Evolutionary conservation across 441 rosid species (phyloP).

Genomic region (Eutrema salsugineum): DNA sequence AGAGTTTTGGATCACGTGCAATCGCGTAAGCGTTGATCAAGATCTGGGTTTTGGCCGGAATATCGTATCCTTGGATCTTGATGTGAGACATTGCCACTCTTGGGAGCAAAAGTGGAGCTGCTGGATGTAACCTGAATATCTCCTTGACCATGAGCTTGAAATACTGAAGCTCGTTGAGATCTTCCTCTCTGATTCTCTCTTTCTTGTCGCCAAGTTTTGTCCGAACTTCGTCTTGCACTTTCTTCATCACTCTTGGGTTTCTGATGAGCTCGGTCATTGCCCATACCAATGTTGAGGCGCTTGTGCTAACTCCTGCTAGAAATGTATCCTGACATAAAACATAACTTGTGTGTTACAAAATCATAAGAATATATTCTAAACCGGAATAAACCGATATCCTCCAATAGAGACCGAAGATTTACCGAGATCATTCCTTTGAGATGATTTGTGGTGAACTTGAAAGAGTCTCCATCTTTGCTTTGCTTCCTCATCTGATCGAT

Average conservation of each 20-base stretch:
- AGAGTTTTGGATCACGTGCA: constrained; percentile 40
- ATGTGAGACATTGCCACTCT: constrained; percentile 36
- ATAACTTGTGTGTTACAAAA: too few relatives aligned
- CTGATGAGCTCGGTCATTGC: constrained; percentile 42
- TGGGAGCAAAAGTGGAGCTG: constrained; percentile 37
- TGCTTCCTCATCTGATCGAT: not conserved
- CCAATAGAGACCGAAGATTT: not conserved
- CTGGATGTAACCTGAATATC: constrained; percentile 45
- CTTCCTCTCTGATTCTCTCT: not conserved
- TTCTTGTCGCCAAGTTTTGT: not conserved
- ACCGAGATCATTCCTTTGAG: constrained; percentile 42
- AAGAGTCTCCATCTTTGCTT: not conserved
- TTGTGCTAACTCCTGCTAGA: constrained; percentile 35
- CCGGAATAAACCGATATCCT: too few relatives aligned
- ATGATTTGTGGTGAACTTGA: constrained; percentile 24
- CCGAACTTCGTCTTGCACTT: constrained; percentile 30
- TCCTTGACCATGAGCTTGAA: constrained; percentile 45
- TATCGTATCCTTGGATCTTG: constrained; percentile 32
- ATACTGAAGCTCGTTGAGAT: constrained; percentile 27
- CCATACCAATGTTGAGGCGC: constrained; percentile 34
- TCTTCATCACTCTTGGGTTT: constrained; percentile 38
- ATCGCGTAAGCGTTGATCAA: constrained; percentile 42
- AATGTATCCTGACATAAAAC: constrained; percentile 15
- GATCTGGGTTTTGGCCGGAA: constrained; percentile 34
- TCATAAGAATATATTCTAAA: too few relatives aligned